Evolutionary conservation across 306 rosid species (phyloP).

Genomic region (Trifolium repens): DNA sequence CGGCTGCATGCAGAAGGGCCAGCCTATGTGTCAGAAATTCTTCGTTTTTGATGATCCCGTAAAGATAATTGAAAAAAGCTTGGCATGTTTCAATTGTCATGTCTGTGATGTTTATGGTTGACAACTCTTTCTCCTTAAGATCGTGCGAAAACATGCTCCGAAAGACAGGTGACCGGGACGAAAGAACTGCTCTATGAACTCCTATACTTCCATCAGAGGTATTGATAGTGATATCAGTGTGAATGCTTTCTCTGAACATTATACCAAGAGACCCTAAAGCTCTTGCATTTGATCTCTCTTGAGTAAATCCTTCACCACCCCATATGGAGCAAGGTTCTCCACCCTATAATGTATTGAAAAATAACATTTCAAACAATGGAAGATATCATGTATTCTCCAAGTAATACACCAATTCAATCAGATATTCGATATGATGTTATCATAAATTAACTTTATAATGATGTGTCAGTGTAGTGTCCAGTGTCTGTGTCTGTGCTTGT

Average conservation of each 20-base stretch:
- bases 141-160: slow-evolving; percentile 92
- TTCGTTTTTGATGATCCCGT: slow-evolving; percentile 77
- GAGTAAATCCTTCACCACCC: slow-evolving; percentile 64
- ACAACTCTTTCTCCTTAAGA: slow-evolving; percentile 85
- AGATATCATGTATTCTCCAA: slow-evolving; percentile 1
- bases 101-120: slow-evolving; percentile 81
- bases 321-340: slow-evolving; percentile 87
- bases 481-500: too few species aligned
- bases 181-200: slow-evolving; percentile 95
- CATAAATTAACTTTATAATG: not conserved
- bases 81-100: slow-evolving; percentile 89
- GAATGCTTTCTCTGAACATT: slow-evolving; percentile 87
- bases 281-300: slow-evolving; percentile 62
- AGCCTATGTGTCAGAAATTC: slow-evolving; percentile 78
- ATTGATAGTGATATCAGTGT: slow-evolving; percentile 83
- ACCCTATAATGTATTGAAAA: slow-evolving; percentile 52
- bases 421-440: slow-evolving; percentile 1
- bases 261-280: slow-evolving; percentile 72
- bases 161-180: slow-evolving; percentile 86
- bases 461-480: too few species aligned
- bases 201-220: slow-evolving; percentile 84
- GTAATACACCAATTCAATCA: slow-evolving; percentile 24
- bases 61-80: slow-evolving; percentile 75
- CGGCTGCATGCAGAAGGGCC: slow-evolving; percentile 86
- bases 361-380: slow-evolving; percentile 22